Percentiles rank a stretch among this genome's conserved stretches.
phyloP scores from a whole-genome alignment of 306 rosid genomes.

The Trichosanthes cucumerina region DNA sequence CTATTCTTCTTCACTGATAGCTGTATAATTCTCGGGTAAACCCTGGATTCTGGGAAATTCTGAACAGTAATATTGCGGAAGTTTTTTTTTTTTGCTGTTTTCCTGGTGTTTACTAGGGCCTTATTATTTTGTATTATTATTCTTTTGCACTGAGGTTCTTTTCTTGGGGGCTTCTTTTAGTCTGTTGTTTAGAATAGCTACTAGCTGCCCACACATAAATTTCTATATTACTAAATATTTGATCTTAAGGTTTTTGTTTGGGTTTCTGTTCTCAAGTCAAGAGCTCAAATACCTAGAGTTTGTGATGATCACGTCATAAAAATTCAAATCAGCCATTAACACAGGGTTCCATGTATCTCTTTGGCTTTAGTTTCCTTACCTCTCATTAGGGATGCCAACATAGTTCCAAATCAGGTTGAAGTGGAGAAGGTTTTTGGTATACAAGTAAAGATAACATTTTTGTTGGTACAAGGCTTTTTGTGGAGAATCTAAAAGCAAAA shows the following conservation, averaged over 20 bases:
- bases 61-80: background rate
- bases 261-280: background rate
- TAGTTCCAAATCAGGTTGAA: background rate
- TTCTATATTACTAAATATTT: background rate
- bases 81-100: background rate
- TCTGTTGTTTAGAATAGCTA: background rate
- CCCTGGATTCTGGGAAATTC: slow-evolving; percentile 16
- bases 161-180: background rate
- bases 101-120: background rate
- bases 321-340: background rate
- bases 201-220: background rate
- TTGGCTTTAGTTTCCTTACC: background rate
- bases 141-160: background rate
- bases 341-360: background rate
- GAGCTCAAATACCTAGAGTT: background rate
- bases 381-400: background rate
- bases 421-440: background rate
- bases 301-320: background rate
- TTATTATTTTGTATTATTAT: background rate
- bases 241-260: background rate
- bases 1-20: slow-evolving; percentile 92
- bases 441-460: background rate
- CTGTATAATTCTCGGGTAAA: slow-evolving; percentile 97
- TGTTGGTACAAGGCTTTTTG: background rate
- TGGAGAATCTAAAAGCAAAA: background rate